Percentiles rank a stretch among this genome's conserved stretches.
Conservation (phyloP, 768 basidiomycete species). For the Plicaturopsis crispa region DNA sequence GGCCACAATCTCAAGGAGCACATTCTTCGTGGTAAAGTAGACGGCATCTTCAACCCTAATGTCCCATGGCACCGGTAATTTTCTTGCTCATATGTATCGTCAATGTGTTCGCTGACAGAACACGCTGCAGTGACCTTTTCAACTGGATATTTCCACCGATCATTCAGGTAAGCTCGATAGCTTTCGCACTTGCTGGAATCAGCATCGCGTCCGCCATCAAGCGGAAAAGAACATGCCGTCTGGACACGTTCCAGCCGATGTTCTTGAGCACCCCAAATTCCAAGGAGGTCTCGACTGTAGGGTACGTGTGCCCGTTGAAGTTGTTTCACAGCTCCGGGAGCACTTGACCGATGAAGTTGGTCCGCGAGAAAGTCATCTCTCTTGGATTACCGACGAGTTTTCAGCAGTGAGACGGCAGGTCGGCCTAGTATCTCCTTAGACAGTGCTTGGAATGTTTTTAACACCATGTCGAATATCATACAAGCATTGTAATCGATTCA, state of each 20-base stretch:
- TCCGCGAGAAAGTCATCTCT: slow-evolving; percentile 3
- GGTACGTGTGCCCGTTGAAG: slow-evolving; percentile 9
- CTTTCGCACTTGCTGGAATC: slow-evolving; percentile 23
- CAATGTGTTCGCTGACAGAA: too few relatives aligned
- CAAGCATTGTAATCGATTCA: too few relatives aligned
- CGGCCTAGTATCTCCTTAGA: too few relatives aligned
- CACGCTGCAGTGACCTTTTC: slow-evolving; percentile 19
- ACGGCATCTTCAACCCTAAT: slow-evolving; percentile 8
- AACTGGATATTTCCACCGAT: slow-evolving; percentile 25
- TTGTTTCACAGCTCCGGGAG: slow-evolving; percentile 5
- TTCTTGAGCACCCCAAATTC: slow-evolving; percentile 11
- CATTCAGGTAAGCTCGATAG: slow-evolving; percentile 20
- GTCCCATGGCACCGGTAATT: too few relatives aligned
- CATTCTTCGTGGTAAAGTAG: slow-evolving; percentile 7
- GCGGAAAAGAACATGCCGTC: slow-evolving; percentile 19
- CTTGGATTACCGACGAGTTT: too few relatives aligned
- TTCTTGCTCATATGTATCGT: neutral
- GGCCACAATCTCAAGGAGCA: slow-evolving; percentile 11
- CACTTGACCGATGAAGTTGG: slow-evolving; percentile 12
- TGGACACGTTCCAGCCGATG: slow-evolving; percentile 18
- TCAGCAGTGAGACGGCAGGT: too few relatives aligned
- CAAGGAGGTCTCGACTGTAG: slow-evolving; percentile 10
- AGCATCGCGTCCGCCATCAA: slow-evolving; percentile 17
- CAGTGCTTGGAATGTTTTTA: too few relatives aligned
- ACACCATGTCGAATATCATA: too few relatives aligned